Evolutionary conservation across 108 stramenopile species (phyloP), one percentile per base, ranked within the genome.

Genomic region (Pseudonitzschia pungens): DNA sequence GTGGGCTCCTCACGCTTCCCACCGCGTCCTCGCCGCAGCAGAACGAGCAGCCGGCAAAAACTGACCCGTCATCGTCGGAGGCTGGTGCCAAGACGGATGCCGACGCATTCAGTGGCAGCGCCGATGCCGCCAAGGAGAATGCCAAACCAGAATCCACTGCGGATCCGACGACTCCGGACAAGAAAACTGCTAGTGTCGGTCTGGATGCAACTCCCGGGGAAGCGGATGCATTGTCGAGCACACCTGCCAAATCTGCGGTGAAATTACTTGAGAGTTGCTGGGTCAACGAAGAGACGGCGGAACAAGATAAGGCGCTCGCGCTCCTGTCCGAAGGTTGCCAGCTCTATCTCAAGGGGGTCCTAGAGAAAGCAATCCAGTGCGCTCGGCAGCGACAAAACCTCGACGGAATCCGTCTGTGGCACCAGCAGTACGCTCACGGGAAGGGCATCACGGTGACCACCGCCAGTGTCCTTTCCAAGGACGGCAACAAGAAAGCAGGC

Each of bases 401-500:
- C 26, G 90, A 94, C 58, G 92, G 89, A 15, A 88, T 94, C 36
- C 86, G 92, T 26, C 73, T 94, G 42, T 91, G 87, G 89, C 87
- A 94, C 70, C 77, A 84, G 31, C 87, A 91, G 75, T 75, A 85
- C 33, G 28, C 51, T 22, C 22, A 54, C 21, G 45, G 48, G 10
- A 55, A 70, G 69, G 51, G 62, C 28, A 65, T 65, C 26, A 68
- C 59, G 18, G 24, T 71, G 28, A 70, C 74, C 31, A 28, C 53
- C 8, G 21, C 52, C 10, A 51, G 28, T 29, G 45, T 27, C 33
- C 22, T 58, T 58, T 29, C 68, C 22, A 51, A 32, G 68, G 68
- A 54, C 10, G 18, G n/a, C 27, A 72, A 77, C 15, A 75, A 53
- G 41, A 44, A 57, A 11, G 20, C 1, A 2, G 54, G 14, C 41